Conservation (phyloP, 768 basidiomycete species). For the Lyophyllum shimeji region DNA sequence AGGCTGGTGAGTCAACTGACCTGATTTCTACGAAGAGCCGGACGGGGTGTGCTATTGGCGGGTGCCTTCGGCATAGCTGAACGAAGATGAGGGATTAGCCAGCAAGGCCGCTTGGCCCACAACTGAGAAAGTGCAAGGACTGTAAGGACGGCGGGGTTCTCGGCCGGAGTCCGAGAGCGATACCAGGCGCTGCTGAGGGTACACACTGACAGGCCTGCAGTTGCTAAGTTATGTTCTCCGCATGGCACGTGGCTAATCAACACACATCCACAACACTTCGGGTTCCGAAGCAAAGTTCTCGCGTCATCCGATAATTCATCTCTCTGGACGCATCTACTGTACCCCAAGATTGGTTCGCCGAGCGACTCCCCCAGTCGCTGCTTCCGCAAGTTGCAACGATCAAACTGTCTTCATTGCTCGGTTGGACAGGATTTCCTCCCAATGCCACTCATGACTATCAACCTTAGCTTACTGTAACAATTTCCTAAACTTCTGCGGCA, state of each 20-base stretch:
- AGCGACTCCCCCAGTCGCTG: no score
- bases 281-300: not conserved
- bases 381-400: not conserved
- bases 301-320: no score
- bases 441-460: no score
- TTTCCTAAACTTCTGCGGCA: no score
- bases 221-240: conserved; percentile 8
- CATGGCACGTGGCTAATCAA: conserved; percentile 5
- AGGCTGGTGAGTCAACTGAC: conserved; percentile 30
- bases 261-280: not conserved
- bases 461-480: no score
- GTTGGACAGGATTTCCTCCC: no score
- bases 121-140: not conserved
- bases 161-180: conserved; percentile 13
- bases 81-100: not conserved
- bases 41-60: conserved; percentile 45
- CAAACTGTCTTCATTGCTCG: no score
- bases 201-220: not conserved
- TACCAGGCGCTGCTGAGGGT: not conserved
- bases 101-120: no score
- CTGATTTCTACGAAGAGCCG: conserved; percentile 80
- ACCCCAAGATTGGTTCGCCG: no score
- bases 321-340: no score
- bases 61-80: conserved; percentile 66
- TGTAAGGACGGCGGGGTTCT: conserved; percentile 13